Evolutionary conservation across 352 stramenopile species (phyloP).

Genomic region (Thraustochytrium striatum): DNA sequence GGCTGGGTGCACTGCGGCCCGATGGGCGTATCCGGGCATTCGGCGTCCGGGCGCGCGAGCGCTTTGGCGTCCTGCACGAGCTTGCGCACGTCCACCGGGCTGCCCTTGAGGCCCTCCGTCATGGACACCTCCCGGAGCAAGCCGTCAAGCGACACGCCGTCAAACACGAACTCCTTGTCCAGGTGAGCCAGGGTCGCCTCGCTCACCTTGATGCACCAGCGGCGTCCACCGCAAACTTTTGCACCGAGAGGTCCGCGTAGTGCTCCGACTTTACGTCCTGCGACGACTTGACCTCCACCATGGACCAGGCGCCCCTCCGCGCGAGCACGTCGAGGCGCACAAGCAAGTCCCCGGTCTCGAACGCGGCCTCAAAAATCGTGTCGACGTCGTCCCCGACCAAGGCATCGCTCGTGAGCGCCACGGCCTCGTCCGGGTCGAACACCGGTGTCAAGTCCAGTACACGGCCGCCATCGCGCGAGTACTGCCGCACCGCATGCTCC

Average conservation of each 20-base stretch:
- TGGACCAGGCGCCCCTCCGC: conserved; percentile 4
- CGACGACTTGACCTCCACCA: conserved; percentile 49
- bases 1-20: conserved; percentile 39
- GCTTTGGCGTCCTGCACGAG: neutral
- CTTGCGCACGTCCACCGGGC: neutral
- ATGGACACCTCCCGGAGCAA: neutral
- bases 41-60: neutral
- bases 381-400: neutral
- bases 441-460: neutral
- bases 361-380: conserved; percentile 12
- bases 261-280: neutral
- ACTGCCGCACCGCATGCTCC: neutral
- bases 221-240: neutral
- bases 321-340: conserved; percentile 19
- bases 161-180: conserved; percentile 33
- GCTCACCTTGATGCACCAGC: neutral
- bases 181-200: conserved; percentile 1
- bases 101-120: neutral
- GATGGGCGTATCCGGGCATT: neutral
- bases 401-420: neutral
- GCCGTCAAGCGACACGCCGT: neutral
- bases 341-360: neutral
- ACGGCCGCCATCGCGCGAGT: neutral
- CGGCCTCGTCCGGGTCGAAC: neutral
- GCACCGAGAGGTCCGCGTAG: conserved; percentile 4